Evolutionary conservation across 352 stramenopile genomes (phyloP).

Genomic region (Globisporangium emineosum): DNA sequence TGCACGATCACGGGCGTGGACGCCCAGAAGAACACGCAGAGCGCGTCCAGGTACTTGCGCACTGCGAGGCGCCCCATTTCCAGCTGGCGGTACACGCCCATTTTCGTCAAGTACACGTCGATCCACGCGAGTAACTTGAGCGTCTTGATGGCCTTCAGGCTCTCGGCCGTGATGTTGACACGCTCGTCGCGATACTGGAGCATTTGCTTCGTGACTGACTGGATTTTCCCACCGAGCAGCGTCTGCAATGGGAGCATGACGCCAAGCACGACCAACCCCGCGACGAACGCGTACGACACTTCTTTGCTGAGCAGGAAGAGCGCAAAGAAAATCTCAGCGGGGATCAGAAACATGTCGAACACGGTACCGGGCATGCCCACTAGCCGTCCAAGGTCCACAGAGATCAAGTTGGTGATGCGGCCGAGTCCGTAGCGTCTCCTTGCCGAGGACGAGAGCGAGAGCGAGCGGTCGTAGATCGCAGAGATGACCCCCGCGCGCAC

Average conservation of each 20-base stretch:
- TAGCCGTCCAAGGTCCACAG: slow-evolving; percentile 72
- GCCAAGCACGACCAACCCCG: slow-evolving; percentile 64
- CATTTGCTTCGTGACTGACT: slow-evolving; percentile 63
- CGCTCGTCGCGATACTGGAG: slow-evolving; percentile 81
- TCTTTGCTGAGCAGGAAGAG: slow-evolving; percentile 70
- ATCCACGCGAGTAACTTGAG: slow-evolving; percentile 83
- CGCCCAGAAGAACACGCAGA: slow-evolving; percentile 91
- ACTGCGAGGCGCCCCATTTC: slow-evolving; percentile 71
- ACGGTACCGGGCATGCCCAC: slow-evolving; percentile 64
- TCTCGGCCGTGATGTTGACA: slow-evolving; percentile 63
- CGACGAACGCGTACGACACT: slow-evolving; percentile 84
- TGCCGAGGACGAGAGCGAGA: slow-evolving; percentile 33
- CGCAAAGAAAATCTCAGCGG: slow-evolving; percentile 68
- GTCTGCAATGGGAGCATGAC: slow-evolving; percentile 88
- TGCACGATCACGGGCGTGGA: slow-evolving; percentile 87
- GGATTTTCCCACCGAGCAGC: slow-evolving; percentile 72
- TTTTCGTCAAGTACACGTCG: slow-evolving; percentile 36
- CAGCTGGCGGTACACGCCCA: slow-evolving; percentile 43
- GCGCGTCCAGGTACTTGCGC: slow-evolving; percentile 87
- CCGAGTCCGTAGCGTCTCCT: slow-evolving; percentile 44
- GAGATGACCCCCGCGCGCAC: slow-evolving; percentile 65
- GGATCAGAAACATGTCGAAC: slow-evolving; percentile 84
- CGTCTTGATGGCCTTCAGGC: slow-evolving; percentile 65
- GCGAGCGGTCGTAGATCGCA: slow-evolving; percentile 63
- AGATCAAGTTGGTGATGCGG: slow-evolving; percentile 73